These are phyloP conservation scores for Hypoxylon sp. DNA, from an alignment of 2,329 filamentous ascomycete genomes.

Conservation along the genomic window DNA sequence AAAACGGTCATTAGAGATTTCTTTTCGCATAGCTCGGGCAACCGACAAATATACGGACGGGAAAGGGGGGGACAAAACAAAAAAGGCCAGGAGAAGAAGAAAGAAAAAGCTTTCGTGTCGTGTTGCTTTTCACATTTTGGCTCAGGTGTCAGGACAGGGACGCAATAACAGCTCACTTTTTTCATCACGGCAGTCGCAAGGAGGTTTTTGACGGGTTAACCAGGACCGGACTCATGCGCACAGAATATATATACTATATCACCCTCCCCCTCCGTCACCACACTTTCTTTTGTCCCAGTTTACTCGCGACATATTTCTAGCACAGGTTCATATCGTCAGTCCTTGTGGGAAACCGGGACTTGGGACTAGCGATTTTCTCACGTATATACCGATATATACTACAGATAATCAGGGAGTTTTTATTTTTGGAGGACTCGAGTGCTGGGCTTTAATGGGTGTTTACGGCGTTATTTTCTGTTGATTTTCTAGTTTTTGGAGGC, in stretches of 20 bases:
- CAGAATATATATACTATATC: constrained; percentile 12
- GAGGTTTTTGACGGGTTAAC: constrained; percentile 29
- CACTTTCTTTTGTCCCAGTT: constrained; percentile 32
- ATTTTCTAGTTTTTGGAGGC: constrained; percentile 3
- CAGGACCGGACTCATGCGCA: constrained; percentile 33
- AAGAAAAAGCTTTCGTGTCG: constrained; percentile 25
- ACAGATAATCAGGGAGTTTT: constrained; percentile 4
- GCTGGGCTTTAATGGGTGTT: constrained; percentile 21
- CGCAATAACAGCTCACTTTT: constrained; percentile 32
- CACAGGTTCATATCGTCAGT: constrained; percentile 19
- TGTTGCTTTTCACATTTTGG: constrained; percentile 31
- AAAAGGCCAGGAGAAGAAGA: not conserved
- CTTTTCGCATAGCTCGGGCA: constrained; percentile 42
- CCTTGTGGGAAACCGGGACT: constrained; percentile 20
- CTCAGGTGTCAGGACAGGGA: constrained; percentile 37
- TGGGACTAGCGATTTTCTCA: constrained; percentile 14
- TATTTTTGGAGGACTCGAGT: constrained; percentile 9
- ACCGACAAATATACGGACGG: constrained; percentile 39
- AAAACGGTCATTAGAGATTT: constrained; percentile 39
- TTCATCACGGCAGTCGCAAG: constrained; percentile 17
- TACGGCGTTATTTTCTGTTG: constrained; percentile 22
- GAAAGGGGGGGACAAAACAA: no score
- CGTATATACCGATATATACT: constrained; percentile 16
- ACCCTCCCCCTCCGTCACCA: constrained; percentile 26
- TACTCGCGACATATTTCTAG: constrained; percentile 12